phyloP scores from a whole-genome alignment of 2,329 filamentous ascomycete species.

The Neopestalotiopsis sp. region DNA sequence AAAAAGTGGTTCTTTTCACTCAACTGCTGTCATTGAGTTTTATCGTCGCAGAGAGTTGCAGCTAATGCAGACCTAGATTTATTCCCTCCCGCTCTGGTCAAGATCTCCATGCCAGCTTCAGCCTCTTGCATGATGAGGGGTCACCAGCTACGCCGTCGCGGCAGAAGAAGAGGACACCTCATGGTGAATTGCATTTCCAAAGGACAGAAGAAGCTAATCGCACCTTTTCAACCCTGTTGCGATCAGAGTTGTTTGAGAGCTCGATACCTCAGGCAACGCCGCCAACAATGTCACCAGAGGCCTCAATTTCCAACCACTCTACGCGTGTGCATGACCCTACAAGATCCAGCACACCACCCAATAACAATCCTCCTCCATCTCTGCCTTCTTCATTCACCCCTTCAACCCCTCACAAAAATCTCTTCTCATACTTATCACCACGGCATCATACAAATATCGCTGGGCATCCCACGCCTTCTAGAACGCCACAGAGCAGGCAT shows the following conservation, averaged over 20 bases:
- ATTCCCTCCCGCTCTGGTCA: constrained; percentile 94
- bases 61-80: constrained; percentile 65
- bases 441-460: constrained; percentile 71
- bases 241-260: constrained; percentile 90
- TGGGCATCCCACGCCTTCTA: constrained; percentile 86
- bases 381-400: constrained; percentile 83
- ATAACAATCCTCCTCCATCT: constrained; percentile 65
- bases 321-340: constrained; percentile 68
- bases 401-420: constrained; percentile 95
- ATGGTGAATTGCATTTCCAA: constrained; percentile 93
- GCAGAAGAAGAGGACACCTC: constrained; percentile 81
- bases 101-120: constrained; percentile 92
- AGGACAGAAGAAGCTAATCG: constrained; percentile 94
- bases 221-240: constrained; percentile 86
- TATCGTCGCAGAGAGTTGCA: constrained; percentile 29
- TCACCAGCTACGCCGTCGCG: constrained; percentile 91
- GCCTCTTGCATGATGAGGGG: constrained; percentile 86
- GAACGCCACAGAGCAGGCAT: constrained; percentile 87
- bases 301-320: constrained; percentile 55
- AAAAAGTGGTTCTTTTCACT: background rate
- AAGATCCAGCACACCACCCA: constrained; percentile 82
- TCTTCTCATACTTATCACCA: constrained; percentile 90
- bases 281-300: constrained; percentile 65
- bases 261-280: constrained; percentile 83
- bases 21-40: constrained; percentile 21